Percentiles rank a stretch among this genome's conserved stretches.
These are phyloP conservation scores for Tulasnella sp. DNA, from an alignment of 768 basidiomycete species.

Conservation along the genomic window DNA sequence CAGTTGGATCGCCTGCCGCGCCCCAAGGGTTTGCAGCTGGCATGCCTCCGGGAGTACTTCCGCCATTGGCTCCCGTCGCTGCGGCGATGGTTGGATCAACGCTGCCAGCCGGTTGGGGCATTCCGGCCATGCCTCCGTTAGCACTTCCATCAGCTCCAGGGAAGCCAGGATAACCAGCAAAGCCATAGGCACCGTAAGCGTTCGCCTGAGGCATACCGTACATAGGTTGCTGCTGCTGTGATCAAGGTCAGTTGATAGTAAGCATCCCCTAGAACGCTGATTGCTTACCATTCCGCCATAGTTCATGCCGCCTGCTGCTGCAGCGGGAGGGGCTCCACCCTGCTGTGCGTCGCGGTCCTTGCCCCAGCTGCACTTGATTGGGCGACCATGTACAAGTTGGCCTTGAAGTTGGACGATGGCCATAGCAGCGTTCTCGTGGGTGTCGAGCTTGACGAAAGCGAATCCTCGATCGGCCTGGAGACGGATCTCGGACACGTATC, in stretches of 20 bases:
- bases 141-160: constrained; percentile 36
- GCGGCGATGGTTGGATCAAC: constrained; percentile 46
- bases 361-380: constrained; percentile 98
- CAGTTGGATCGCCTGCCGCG: neutral
- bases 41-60: constrained; percentile 22
- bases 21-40: constrained; percentile 23
- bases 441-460: constrained; percentile 97
- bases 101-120: constrained; percentile 41
- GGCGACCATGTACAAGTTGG: constrained; percentile 92
- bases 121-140: constrained; percentile 27
- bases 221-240: constrained; percentile 47
- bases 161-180: constrained; percentile 46
- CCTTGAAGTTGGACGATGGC: constrained; percentile 96
- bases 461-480: constrained; percentile 99
- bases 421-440: constrained; percentile 96
- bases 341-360: constrained; percentile 72
- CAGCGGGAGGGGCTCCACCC: constrained; percentile 37
- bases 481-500: constrained; percentile 95
- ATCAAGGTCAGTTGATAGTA: constrained; percentile 6
- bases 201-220: constrained; percentile 81
- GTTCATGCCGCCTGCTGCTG: constrained; percentile 42
- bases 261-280: neutral
- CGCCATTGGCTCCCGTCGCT: constrained; percentile 41
- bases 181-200: constrained; percentile 62
- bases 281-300: constrained; percentile 68